These are phyloP conservation scores for Suhomyces bribrorum DNA, from an alignment of 1,139 yeast species.

Conservation along the genomic window DNA sequence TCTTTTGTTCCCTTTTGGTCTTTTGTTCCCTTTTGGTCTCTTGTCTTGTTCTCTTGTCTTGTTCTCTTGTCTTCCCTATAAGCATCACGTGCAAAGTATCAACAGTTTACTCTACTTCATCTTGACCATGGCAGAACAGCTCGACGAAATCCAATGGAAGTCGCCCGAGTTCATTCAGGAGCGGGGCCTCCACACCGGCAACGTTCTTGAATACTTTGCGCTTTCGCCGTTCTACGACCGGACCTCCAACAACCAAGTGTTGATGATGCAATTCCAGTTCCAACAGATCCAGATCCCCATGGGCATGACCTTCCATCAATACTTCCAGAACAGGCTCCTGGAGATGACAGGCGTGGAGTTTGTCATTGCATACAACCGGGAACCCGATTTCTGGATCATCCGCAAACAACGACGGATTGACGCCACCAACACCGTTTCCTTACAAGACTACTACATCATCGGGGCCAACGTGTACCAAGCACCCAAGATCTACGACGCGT, in stretches of 20 bases:
- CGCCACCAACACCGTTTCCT: conserved; percentile 51
- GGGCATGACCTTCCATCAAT: conserved; percentile 29
- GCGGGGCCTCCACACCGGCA: conserved; percentile 81
- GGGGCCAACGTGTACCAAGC: conserved; percentile 95
- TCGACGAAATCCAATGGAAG: conserved; percentile 95
- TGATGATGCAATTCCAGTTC: conserved; percentile 94
- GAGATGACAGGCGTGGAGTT: conserved; percentile 89
- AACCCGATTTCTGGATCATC: conserved; percentile 91
- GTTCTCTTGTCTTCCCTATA: too few relatives aligned
- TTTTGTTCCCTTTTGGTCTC: too few relatives aligned
- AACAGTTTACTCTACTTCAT: too few relatives aligned
- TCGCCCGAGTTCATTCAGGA: conserved; percentile 96
- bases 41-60: too few relatives aligned
- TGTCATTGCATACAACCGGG: conserved; percentile 69
- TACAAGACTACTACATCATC: conserved; percentile 78
- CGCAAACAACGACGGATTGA: conserved; percentile 72
- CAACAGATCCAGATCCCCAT: conserved; percentile 53
- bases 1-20: too few relatives aligned
- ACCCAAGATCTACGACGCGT: conserved; percentile 53
- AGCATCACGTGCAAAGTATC: too few relatives aligned
- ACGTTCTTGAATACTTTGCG: conserved; percentile 88
- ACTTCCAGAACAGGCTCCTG: conserved; percentile 55
- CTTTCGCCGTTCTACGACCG: conserved; percentile 95
- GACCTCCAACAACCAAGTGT: conserved; percentile 88
- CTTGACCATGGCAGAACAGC: conserved; percentile 32